phyloP scores from a whole-genome alignment of 2,329 filamentous ascomycete species.

The Didymella keratinophila region DNA sequence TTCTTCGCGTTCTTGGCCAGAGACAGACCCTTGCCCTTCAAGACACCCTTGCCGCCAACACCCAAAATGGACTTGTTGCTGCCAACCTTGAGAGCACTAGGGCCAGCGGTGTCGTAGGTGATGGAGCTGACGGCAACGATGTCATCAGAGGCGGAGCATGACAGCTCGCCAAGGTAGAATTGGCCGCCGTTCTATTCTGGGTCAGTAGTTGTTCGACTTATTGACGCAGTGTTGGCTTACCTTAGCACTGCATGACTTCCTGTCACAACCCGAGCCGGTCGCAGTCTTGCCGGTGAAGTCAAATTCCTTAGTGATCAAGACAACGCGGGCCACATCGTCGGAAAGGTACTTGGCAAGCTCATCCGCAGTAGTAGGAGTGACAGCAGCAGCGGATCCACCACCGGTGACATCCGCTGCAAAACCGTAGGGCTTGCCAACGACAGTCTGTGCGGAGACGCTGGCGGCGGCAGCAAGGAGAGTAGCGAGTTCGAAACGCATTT shows the following conservation, averaged over 20 bases:
- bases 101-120: constrained; percentile 48
- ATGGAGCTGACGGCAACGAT: constrained; percentile 35
- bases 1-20: constrained; percentile 46
- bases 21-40: constrained; percentile 54
- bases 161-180: constrained; percentile 34
- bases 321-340: constrained; percentile 31
- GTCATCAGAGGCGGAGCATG: constrained; percentile 25
- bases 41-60: constrained; percentile 49
- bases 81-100: constrained; percentile 43
- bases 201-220: not conserved
- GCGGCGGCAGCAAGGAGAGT: constrained; percentile 27
- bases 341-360: constrained; percentile 34
- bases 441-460: constrained; percentile 31
- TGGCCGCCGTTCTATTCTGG: constrained; percentile 24
- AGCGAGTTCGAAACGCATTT: constrained; percentile 32
- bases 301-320: constrained; percentile 33
- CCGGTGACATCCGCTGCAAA: constrained; percentile 37
- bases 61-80: constrained; percentile 56
- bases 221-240: not conserved
- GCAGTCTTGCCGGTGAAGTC: constrained; percentile 38
- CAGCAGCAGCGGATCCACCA: constrained; percentile 33
- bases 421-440: constrained; percentile 36
- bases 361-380: constrained; percentile 32
- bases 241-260: constrained; percentile 26
- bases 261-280: constrained; percentile 32